A percentile compares a stretch with the other conserved stretches of the same genome.
Evolutionary conservation across 345 rosid genomes (phyloP).

Genomic region (Populus ilicifolia): DNA sequence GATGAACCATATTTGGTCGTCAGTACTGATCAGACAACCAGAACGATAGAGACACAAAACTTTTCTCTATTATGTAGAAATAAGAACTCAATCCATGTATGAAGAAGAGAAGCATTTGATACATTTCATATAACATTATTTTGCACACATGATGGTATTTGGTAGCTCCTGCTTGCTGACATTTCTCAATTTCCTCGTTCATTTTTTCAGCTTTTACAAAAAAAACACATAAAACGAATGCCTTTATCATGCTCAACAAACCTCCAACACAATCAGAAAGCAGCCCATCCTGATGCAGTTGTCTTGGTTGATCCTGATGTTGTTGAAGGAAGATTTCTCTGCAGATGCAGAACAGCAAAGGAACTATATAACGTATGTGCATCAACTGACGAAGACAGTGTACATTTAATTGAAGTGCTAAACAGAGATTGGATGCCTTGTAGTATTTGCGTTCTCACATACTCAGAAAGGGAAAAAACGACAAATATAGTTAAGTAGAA

Average conservation of each 20-base stretch:
- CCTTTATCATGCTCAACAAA: conserved; percentile 13
- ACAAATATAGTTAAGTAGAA: neutral
- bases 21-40: neutral
- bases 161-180: conserved; percentile 4
- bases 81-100: neutral
- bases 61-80: neutral
- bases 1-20: neutral
- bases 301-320: conserved; percentile 52
- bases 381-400: neutral
- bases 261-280: conserved; percentile 47
- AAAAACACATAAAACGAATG: conserved; percentile 22
- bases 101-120: neutral
- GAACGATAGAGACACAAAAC: neutral
- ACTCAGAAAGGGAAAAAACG: neutral
- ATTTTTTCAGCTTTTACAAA: neutral
- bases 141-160: conserved; percentile 13
- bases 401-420: neutral
- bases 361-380: neutral
- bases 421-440: neutral
- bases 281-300: conserved; percentile 96
- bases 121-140: conserved; percentile 10
- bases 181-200: conserved; percentile 6
- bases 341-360: conserved; percentile 26
- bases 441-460: neutral
- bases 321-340: conserved; percentile 77